A percentile compares a stretch with the other conserved stretches of the same genome.
phyloP scores from a whole-genome alignment of 169 alveolate species.

The Amoebophrya sp. region DNA sequence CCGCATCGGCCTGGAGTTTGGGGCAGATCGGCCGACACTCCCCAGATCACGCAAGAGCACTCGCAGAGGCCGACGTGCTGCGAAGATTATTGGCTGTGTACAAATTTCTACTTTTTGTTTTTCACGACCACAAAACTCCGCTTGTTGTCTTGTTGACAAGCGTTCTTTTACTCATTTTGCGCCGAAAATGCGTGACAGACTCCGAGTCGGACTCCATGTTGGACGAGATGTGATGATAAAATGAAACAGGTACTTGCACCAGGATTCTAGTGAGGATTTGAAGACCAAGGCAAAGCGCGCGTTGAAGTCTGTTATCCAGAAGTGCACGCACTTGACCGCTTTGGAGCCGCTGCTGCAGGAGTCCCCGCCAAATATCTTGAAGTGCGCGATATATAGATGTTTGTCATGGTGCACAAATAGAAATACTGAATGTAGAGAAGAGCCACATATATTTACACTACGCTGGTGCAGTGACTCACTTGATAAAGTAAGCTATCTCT shows the following conservation, averaged over 20 bases:
- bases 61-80: constrained; percentile 83
- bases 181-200: too few relatives aligned
- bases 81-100: constrained; percentile 37
- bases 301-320: constrained; percentile 78
- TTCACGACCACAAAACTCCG: too few relatives aligned
- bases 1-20: constrained; percentile 76
- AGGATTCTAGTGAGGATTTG: constrained; percentile 76
- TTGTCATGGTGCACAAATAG: too few relatives aligned
- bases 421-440: too few relatives aligned
- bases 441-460: too few relatives aligned
- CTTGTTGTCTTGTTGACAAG: too few relatives aligned
- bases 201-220: too few relatives aligned
- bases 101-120: neutral
- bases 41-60: constrained; percentile 84
- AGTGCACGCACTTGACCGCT: constrained; percentile 88
- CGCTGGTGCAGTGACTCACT: too few relatives aligned
- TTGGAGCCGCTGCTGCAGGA: constrained; percentile 79
- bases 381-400: constrained; percentile 50
- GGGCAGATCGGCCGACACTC: constrained; percentile 83
- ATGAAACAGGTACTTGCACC: constrained; percentile 49
- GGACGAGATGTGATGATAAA: too few relatives aligned
- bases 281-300: constrained; percentile 86
- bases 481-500: too few relatives aligned
- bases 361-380: constrained; percentile 82
- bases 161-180: neutral